Evolutionary conservation across 164 flowering plant species (phyloP), one percentile per base, ranked within the genome.

Genomic region (Magnolia kwangsiensis): DNA sequence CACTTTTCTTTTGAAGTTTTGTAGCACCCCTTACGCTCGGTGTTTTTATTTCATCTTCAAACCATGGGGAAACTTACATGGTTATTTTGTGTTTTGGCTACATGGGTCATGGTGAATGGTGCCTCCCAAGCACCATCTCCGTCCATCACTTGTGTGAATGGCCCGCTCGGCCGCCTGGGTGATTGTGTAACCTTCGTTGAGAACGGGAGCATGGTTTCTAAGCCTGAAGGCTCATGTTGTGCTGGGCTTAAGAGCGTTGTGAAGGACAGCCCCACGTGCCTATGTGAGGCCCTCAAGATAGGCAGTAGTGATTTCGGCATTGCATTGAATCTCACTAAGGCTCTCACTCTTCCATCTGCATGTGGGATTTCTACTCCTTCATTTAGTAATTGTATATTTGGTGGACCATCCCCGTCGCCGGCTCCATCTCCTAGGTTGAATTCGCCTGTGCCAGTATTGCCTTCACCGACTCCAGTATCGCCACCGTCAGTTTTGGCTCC

Each of bases 181-280:
- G 88, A 86, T 24, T 89, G 92, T 63, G 10, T 88, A 72, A 76
- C 88, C 0, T 89, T 71, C 50, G 88, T 87, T 7, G 51, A 75
- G 13, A 82, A 77, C 58, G 92, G 81, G 0, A 84, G 88, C 78
- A 76, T 72, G 1, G 80, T 45, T 10, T n/a, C 78, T 24, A 89
- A 85, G 81, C 92, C 92, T 1, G 79, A 81, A 29, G 81, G 77
- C 20, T 68, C 78, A 1, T 89, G 92, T 77, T 89, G 92, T 24
- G 67, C 82, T 1, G 90, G 92, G n/a, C 73, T 89, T 50, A 87
- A 88, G 82, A 77, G 77, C 0, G 88, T 89, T 72, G 50, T 89
- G 72, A 81, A 84, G 24, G 71, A 84, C 2, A 81, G 82, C 63
- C 76, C 85, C 0, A 75, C 71, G 18, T 89, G 92, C 72, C 72